Percentiles rank a stretch among this genome's conserved stretches.
Conservation (phyloP, 2,329 filamentous ascomycete species). For the Aspergillus transmontanensis region DNA sequence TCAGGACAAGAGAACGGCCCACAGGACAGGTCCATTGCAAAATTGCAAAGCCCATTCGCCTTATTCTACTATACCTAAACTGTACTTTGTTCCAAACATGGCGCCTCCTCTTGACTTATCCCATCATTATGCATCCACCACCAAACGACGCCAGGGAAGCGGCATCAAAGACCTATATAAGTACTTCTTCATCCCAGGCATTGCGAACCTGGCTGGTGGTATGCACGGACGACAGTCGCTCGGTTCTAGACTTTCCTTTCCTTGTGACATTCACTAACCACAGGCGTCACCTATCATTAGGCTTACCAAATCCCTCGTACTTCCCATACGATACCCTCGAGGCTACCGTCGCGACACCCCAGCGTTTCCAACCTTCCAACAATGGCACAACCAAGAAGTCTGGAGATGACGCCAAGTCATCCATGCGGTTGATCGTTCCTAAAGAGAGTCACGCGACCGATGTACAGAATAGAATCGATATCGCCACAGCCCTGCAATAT, state of each 20-base stretch:
- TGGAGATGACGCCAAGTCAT: slow-evolving; percentile 35
- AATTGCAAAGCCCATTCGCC: not conserved
- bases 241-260: not conserved
- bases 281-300: slow-evolving; percentile 44
- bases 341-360: slow-evolving; percentile 72
- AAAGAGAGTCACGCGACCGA: slow-evolving; percentile 64
- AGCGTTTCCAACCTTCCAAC: slow-evolving; percentile 73
- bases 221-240: slow-evolving; percentile 11
- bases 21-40: not conserved
- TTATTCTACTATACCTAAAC: not conserved
- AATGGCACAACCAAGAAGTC: slow-evolving; percentile 38
- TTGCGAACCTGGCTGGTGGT: slow-evolving; percentile 65
- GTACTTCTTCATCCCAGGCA: slow-evolving; percentile 69
- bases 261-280: not conserved
- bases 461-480: slow-evolving; percentile 71
- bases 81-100: not conserved
- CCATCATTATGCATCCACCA: slow-evolving; percentile 74
- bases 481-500: slow-evolving; percentile 83
- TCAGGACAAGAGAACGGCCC: not conserved
- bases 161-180: slow-evolving; percentile 82
- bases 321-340: slow-evolving; percentile 93
- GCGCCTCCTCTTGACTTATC: slow-evolving; percentile 70
- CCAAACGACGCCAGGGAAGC: slow-evolving; percentile 66
- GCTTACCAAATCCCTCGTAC: slow-evolving; percentile 76
- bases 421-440: slow-evolving; percentile 70